Evolutionary conservation across 1,139 yeast species (phyloP), one percentile per base, ranked within the genome.

Genomic region (Blastobotrys serpentis): DNA sequence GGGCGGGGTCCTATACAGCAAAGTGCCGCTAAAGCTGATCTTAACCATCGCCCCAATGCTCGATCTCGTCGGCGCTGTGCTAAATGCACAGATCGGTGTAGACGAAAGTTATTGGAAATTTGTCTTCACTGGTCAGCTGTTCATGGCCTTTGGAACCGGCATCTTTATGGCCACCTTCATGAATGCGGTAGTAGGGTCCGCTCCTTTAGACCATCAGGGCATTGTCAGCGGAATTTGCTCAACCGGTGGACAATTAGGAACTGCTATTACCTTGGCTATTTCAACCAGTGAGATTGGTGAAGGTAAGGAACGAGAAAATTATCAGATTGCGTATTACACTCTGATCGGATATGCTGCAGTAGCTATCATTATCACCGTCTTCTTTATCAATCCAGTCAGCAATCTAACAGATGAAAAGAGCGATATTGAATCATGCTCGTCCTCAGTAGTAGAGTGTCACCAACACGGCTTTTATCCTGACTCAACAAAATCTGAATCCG

Each of bases 201-300:
- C 71, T 4, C 72, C 72, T 4, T 41, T 60, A 10, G 65, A 65
- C 43, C 55, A 66, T 29, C 72, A 68, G 49, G 70, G 71, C 2
- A 54, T 59, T 8, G 66, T 68, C 4, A 52, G 59, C 18, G 73
- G 69, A 5, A 56, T 67, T 17, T 59, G 57, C 47, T 63, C 59
- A 46, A 60, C 70, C 0, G 48, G 56, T 26, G 62, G 63, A 1
- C 72, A 69, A 54, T 14, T 53, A 4, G 55, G 56, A 1, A 43
- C 44, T 16, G 57, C 66, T 16, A 34, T 66, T 21, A 61, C 60
- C 3, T 52, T 58, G 44, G 63, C 69, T 8, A 49, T 63, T 10
- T 51, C 59, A 2, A 53, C 67, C 2, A 55, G 59, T 38, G 59
- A 56, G 32, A 43, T 56, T 11, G 57, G 55, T 10, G 43, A 42